phyloP scores from a whole-genome alignment of 768 basidiomycete species.

The Dentipellis sp. region DNA sequence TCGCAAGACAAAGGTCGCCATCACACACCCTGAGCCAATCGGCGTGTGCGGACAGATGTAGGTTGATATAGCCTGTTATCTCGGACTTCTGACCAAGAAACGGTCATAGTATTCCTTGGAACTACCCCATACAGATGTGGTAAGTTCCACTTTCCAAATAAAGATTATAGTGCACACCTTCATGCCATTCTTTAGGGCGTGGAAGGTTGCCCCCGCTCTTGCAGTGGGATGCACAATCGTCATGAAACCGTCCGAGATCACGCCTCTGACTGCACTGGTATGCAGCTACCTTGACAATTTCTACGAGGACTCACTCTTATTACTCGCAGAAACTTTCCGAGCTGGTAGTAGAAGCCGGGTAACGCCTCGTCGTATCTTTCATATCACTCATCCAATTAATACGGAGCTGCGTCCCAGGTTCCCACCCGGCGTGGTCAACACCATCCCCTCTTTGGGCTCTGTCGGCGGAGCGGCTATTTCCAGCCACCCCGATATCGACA shows the following conservation, averaged over 20 bases:
- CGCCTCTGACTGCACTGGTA: constrained; percentile 76
- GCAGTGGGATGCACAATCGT: constrained; percentile 89
- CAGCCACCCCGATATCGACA: constrained; percentile 79
- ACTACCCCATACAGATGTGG: constrained; percentile 88
- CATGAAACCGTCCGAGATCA: constrained; percentile 90
- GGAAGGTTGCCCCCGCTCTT: constrained; percentile 92
- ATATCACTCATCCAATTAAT: constrained; percentile 5
- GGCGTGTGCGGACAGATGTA: constrained; percentile 95
- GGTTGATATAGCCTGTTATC: constrained; percentile 10
- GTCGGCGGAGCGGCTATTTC: constrained; percentile 83
- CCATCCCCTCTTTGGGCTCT: constrained; percentile 71
- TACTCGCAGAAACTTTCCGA: constrained; percentile 64
- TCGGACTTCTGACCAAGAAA: background rate
- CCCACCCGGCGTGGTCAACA: constrained; percentile 88
- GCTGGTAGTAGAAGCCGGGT: constrained; percentile 80
- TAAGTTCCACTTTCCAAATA: constrained; percentile 18
- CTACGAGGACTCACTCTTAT: background rate
- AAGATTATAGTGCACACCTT: background rate
- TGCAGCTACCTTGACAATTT: background rate
- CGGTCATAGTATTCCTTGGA: constrained; percentile 73
- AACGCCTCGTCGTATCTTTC: constrained; percentile 12
- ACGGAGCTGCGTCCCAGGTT: constrained; percentile 38
- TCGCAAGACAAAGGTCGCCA: constrained; percentile 72
- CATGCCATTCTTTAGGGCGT: constrained; percentile 38
- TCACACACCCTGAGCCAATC: constrained; percentile 83